Percentiles rank a stretch among this genome's conserved stretches.
phyloP scores from a whole-genome alignment of 179 eudicot genomes.

The Beta corolliflora region DNA sequence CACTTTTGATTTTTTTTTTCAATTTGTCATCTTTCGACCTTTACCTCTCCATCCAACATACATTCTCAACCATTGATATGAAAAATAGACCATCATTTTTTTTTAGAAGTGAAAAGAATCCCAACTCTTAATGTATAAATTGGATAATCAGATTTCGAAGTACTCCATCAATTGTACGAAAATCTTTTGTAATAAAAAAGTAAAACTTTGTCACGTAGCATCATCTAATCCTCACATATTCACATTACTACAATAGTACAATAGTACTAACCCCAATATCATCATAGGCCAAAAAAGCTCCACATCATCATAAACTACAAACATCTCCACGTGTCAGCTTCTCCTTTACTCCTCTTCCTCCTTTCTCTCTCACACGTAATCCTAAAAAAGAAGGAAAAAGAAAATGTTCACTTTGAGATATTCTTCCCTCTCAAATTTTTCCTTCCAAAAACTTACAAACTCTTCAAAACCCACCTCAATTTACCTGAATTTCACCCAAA shows the following conservation, averaged over 20 bases:
- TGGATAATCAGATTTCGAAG: too few relatives aligned
- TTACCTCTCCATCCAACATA: too few relatives aligned
- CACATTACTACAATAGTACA: too few relatives aligned
- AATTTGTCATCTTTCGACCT: too few relatives aligned
- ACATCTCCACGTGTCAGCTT: conserved; percentile 30
- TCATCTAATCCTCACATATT: background rate
- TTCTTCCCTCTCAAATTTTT: conserved; percentile 18
- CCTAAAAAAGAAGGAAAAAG: background rate
- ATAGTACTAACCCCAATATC: background rate
- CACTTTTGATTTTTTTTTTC: too few relatives aligned
- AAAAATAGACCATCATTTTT: too few relatives aligned
- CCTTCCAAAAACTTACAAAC: conserved; percentile 20
- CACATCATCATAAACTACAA: conserved; percentile 29
- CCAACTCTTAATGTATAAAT: too few relatives aligned
- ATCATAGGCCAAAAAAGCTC: conserved; percentile 22
- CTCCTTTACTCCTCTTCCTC: conserved; percentile 15
- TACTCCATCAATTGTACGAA: too few relatives aligned
- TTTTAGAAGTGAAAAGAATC: too few relatives aligned
- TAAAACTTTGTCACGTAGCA: background rate
- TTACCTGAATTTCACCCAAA: conserved; percentile 12
- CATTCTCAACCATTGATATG: too few relatives aligned
- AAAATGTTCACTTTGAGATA: conserved; percentile 25
- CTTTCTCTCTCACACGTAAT: conserved; percentile 4
- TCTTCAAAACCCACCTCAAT: conserved; percentile 31
- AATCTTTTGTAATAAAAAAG: background rate